These are phyloP conservation scores for Kodamaea suecica DNA, from an alignment of 1,139 yeast species.

Conservation along the genomic window DNA sequence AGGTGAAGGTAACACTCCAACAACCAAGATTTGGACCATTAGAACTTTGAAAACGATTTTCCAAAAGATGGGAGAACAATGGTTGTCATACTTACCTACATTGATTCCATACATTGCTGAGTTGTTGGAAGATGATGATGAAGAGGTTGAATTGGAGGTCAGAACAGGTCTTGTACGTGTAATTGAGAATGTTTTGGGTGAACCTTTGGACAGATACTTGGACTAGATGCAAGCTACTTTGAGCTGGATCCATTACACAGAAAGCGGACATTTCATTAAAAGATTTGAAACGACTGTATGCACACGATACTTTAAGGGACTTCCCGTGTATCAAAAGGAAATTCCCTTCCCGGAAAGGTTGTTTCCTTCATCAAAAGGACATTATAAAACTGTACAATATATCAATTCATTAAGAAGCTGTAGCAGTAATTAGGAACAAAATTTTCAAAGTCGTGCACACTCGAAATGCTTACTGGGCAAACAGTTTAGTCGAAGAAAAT, in stretches of 20 bases:
- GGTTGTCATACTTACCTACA: constrained; percentile 90
- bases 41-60: constrained; percentile 76
- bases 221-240: constrained; percentile 44
- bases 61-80: constrained; percentile 90
- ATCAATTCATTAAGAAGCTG: too few relatives aligned
- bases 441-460: constrained; percentile 9
- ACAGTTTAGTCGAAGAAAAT: constrained; percentile 3
- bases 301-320: too few relatives aligned
- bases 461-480: constrained; percentile 9
- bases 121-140: constrained; percentile 91
- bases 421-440: constrained; percentile 6
- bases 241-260: too few relatives aligned
- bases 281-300: too few relatives aligned
- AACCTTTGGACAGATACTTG: constrained; percentile 86
- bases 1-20: constrained; percentile 23
- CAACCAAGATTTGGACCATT: constrained; percentile 76
- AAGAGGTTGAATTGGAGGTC: constrained; percentile 86
- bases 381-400: too few relatives aligned
- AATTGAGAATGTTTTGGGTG: constrained; percentile 89
- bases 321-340: too few relatives aligned
- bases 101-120: constrained; percentile 95
- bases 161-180: constrained; percentile 90
- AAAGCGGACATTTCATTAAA: too few relatives aligned
- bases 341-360: too few relatives aligned
- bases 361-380: too few relatives aligned